phyloP scores from a whole-genome alignment of 2,329 filamentous ascomycete genomes.

The Fusarium nygamai region DNA sequence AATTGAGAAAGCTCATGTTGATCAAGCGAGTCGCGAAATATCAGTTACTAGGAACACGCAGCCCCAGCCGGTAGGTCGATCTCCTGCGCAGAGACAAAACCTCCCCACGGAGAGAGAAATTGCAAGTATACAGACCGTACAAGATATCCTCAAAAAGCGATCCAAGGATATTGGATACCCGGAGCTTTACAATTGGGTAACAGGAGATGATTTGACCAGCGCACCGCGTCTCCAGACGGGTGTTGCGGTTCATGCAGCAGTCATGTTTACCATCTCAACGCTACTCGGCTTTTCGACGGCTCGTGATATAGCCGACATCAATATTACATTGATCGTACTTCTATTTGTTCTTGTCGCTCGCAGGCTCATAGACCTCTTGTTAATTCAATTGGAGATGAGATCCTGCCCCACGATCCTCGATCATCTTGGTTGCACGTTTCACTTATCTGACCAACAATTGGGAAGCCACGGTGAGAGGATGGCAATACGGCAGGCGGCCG shows the following conservation, averaged over 20 bases:
- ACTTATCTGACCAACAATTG: rapidly evolving
- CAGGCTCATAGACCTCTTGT: rapidly evolving
- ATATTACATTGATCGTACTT: neutral
- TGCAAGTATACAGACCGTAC: rapidly evolving
- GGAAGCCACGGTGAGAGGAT: neutral
- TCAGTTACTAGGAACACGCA: rapidly evolving
- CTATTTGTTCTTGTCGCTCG: rapidly evolving
- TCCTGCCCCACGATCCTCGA: neutral
- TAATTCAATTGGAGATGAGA: neutral
- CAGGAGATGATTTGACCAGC: neutral
- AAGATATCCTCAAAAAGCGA: neutral
- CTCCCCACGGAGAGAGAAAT: rapidly evolving
- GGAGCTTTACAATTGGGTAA: neutral
- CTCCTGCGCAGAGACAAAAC: rapidly evolving
- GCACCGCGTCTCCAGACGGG: neutral
- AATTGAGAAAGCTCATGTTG: neutral
- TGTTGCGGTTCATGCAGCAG: neutral
- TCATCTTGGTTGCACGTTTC: rapidly evolving
- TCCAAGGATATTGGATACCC: neutral
- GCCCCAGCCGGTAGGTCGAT: no score
- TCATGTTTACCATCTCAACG: neutral
- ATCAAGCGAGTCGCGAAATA: rapidly evolving
- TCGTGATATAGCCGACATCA: rapidly evolving
- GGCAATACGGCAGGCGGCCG: neutral
- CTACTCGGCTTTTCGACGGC: neutral